A percentile compares a stretch with the other conserved stretches of the same genome.
These are phyloP conservation scores for Picocystis sp. DNA, from an alignment of 163 green algal genomes.

Conservation along the genomic window DNA sequence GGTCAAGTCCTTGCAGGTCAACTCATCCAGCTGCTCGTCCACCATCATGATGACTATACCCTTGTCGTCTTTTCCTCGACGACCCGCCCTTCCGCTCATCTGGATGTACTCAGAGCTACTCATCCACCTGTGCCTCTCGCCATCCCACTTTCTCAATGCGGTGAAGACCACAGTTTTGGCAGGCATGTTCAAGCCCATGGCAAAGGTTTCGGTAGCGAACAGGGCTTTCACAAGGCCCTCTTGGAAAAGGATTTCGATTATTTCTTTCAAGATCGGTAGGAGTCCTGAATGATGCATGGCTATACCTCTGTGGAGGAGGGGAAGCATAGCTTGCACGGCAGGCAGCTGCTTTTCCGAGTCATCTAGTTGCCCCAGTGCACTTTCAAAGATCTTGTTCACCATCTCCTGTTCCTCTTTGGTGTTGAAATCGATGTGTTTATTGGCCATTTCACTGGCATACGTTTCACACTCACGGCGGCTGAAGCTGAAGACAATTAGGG, in stretches of 20 bases:
- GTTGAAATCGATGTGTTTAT: constrained; percentile 54
- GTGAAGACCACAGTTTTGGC: constrained; percentile 91
- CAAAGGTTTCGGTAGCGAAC: constrained; percentile 97
- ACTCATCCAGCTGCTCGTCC: constrained; percentile 61
- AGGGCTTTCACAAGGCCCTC: constrained; percentile 69
- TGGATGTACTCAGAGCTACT: constrained; percentile 76
- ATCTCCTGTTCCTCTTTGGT: constrained; percentile 47
- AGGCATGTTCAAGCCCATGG: constrained; percentile 98
- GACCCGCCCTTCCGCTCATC: constrained; percentile 78
- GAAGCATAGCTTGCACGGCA: constrained; percentile 50
- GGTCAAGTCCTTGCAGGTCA: constrained; percentile 62
- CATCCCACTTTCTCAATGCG: constrained; percentile 86
- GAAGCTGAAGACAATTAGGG: constrained; percentile 78
- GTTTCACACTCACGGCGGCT: constrained; percentile 52
- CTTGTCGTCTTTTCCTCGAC: constrained; percentile 73
- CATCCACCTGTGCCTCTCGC: constrained; percentile 41
- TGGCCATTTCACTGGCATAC: constrained; percentile 26
- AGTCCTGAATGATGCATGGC: constrained; percentile 89
- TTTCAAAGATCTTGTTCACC: constrained; percentile 31
- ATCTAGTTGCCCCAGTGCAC: constrained; percentile 24
- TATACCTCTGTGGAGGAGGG: constrained; percentile 69
- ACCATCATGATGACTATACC: constrained; percentile 82
- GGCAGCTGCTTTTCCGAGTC: constrained; percentile 52
- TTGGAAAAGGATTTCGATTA: constrained; percentile 90
- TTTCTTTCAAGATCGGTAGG: constrained; percentile 89